A percentile compares a stretch with the other conserved stretches of the same genome.
These are phyloP conservation scores for Globisporangium acanthophoron DNA, from an alignment of 352 stramenopile genomes.

Conservation along the genomic window DNA sequence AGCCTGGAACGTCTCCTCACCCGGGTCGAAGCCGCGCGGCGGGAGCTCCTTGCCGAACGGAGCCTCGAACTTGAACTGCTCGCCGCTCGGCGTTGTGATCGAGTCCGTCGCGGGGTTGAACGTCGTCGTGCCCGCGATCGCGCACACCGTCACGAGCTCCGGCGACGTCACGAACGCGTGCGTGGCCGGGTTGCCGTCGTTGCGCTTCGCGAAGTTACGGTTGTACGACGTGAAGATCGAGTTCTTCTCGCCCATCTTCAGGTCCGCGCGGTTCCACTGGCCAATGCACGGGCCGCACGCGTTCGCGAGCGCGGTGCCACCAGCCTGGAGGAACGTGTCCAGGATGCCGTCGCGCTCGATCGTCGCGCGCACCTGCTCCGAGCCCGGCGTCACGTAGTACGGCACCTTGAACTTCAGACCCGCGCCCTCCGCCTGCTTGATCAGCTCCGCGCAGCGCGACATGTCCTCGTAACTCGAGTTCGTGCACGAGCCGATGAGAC, in stretches of 20 bases:
- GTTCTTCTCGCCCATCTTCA: constrained; percentile 87
- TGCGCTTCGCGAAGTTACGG: constrained; percentile 94
- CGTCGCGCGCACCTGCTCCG: constrained; percentile 90
- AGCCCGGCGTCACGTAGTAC: constrained; percentile 91
- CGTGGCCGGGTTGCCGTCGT: constrained; percentile 91
- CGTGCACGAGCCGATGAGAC: constrained; percentile 93
- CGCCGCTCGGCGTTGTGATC: constrained; percentile 81
- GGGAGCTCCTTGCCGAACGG: constrained; percentile 91
- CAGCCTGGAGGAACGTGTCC: constrained; percentile 86
- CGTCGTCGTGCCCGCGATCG: constrained; percentile 85
- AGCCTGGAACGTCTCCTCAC: constrained; percentile 92
- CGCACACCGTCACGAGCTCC: constrained; percentile 88
- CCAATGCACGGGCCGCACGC: constrained; percentile 93
- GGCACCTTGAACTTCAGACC: constrained; percentile 90
- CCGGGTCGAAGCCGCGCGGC: constrained; percentile 84
- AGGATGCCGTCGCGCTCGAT: constrained; percentile 90
- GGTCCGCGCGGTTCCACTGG: constrained; percentile 91
- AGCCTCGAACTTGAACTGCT: constrained; percentile 88
- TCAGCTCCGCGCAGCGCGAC: constrained; percentile 86
- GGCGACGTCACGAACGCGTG: constrained; percentile 92
- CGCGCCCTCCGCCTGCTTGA: constrained; percentile 75
- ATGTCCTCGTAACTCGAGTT: constrained; percentile 95
- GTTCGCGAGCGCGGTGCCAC: constrained; percentile 89
- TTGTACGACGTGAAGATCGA: constrained; percentile 95
- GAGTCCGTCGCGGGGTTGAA: constrained; percentile 91